Evolutionary conservation across 1,139 yeast species (phyloP).

Genomic region (Geotrichum carabidarum): DNA sequence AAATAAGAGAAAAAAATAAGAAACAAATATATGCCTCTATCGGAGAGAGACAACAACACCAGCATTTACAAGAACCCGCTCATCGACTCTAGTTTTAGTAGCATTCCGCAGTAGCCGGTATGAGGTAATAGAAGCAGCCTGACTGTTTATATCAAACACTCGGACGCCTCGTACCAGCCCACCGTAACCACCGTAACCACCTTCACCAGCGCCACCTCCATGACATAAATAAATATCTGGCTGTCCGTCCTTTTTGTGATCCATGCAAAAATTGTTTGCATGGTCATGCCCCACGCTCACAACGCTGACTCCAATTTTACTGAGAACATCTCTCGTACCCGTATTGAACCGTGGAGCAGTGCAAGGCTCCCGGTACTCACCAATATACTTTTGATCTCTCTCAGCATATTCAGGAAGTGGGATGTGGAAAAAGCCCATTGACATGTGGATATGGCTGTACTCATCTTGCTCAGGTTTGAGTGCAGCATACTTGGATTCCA

Average conservation of each 20-base stretch:
- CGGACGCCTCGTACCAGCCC: conserved; percentile 75
- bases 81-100: conserved; percentile 51
- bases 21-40: background rate
- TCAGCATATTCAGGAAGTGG: conserved; percentile 80
- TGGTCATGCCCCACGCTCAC: conserved; percentile 91
- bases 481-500: conserved; percentile 43
- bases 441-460: conserved; percentile 47
- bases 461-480: conserved; percentile 36
- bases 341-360: conserved; percentile 73
- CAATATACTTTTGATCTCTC: conserved; percentile 44
- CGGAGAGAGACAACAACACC: conserved; percentile 36
- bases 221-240: conserved; percentile 76
- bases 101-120: conserved; percentile 56
- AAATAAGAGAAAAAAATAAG: background rate
- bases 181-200: conserved; percentile 90
- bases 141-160: conserved; percentile 59
- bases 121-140: conserved; percentile 49
- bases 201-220: conserved; percentile 92
- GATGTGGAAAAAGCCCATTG: conserved; percentile 91
- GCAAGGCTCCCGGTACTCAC: conserved; percentile 61
- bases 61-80: conserved; percentile 50
- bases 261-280: conserved; percentile 81
- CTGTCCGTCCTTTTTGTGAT: conserved; percentile 38
- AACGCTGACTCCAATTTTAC: conserved; percentile 61
- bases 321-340: conserved; percentile 51